A percentile compares a stretch with the other conserved stretches of the same genome.
These are phyloP conservation scores for Mrakiaceae sp. DNA, from an alignment of 1,284 basidiomycete species.

Conservation along the genomic window DNA sequence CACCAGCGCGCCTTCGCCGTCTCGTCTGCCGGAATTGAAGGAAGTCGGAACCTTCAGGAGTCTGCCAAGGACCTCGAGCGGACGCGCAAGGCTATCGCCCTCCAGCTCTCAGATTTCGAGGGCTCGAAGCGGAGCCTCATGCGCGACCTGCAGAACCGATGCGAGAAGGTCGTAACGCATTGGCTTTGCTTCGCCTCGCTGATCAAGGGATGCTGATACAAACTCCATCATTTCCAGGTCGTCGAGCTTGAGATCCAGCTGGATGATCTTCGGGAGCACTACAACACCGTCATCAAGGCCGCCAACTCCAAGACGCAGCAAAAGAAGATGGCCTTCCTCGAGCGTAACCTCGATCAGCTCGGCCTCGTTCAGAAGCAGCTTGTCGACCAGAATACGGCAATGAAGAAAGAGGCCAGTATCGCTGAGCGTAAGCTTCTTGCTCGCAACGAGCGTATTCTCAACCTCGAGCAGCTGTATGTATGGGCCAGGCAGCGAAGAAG, in stretches of 20 bases:
- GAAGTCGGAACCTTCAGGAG: conserved; percentile 90
- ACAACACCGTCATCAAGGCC: conserved; percentile 94
- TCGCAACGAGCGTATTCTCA: conserved; percentile 93
- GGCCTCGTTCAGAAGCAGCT: conserved; percentile 98
- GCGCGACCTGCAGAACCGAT: conserved; percentile 97
- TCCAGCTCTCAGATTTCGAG: conserved; percentile 96
- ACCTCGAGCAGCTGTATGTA: conserved; percentile 61
- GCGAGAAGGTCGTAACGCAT: conserved; percentile 68
- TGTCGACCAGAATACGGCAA: conserved; percentile 92
- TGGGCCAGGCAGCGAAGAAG: conserved; percentile 37
- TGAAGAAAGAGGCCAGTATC: conserved; percentile 97
- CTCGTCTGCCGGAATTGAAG: conserved; percentile 90
- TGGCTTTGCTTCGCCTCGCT: background rate
- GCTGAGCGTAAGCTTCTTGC: conserved; percentile 93
- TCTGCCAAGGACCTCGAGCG: conserved; percentile 95
- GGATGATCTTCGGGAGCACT: conserved; percentile 97
- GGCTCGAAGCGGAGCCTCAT: conserved; percentile 97
- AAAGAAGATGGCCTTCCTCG: conserved; percentile 98
- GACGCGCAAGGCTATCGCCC: conserved; percentile 90
- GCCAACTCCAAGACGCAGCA: conserved; percentile 97
- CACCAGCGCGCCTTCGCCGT: conserved; percentile 84
- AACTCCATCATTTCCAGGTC: conserved; percentile 48
- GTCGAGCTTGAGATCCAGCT: conserved; percentile 98
- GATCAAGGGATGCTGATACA: background rate
- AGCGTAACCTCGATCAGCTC: conserved; percentile 92